Evolutionary conservation across 1,284 basidiomycete genomes (phyloP), one percentile per base, ranked within the genome.

Genomic region (Ustilago loliicola): DNA sequence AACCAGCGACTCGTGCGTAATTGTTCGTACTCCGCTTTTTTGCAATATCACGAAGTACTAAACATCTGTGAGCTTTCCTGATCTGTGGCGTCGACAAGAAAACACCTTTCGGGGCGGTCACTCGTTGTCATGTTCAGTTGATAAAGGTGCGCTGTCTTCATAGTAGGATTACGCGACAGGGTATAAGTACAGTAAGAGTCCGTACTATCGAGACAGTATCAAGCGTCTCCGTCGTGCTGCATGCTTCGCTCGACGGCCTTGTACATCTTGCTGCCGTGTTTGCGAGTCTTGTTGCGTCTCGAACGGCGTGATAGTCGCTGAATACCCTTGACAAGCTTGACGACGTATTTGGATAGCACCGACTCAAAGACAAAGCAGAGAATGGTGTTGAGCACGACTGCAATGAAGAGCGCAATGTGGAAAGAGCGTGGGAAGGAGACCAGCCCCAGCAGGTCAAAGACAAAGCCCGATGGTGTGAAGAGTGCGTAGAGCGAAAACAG

Each of bases 321-420:
- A 8, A 83, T 2, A 8, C 34, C 80, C 54, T 80, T 84, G 55
- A 83, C 66, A 11, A 60, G 19, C 19, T 55, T 60, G 8, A 80
- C 81, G 17, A 82, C 61, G 34, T 76, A 80, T 32, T 65, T 57
- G 4, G 77, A 63, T 10, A 77, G 27, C 59, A 75, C 63, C n/a
- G 74, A 66, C 86, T 99, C 96, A 82, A 93, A 97, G 0, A 88
- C 89, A 85, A 94, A 89, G 36, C 93, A 95, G 19, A 91, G 80
- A 1, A 88, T 88, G 27, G 94, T 90, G 87, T 99, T 98, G 62
- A 91, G 84, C 27, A 91, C 86, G 8, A 93, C 92, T n/a, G 91
- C 91, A 3, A 89, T 85, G 27, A 95, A 88, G 34, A 99, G 89
- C 80, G 91, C 90, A 67, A 90, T 85, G 77, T 94, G 91, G 78